Evolutionary conservation across 768 basidiomycete species (phyloP).

Genomic region (Serendipita sp.): DNA sequence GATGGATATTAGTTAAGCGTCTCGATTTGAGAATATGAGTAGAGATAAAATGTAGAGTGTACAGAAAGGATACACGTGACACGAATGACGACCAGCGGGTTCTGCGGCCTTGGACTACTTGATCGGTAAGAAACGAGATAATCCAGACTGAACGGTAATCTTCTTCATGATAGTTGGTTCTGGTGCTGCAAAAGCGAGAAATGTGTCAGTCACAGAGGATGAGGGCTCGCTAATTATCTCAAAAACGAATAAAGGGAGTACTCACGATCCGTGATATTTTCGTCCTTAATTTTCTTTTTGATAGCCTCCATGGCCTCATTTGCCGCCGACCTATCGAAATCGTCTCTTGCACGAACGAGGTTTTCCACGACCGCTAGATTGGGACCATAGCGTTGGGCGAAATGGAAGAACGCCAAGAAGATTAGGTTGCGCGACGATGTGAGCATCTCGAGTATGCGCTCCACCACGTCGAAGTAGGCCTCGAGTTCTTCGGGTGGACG

Average conservation of each 20-base stretch:
- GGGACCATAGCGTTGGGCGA: conserved; percentile 87
- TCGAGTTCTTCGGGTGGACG: conserved; percentile 72
- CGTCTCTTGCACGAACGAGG: conserved; percentile 75
- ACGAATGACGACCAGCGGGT: no score
- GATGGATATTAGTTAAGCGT: no score
- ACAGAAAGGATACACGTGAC: no score
- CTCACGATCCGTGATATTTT: conserved; percentile 68
- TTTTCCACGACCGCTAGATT: conserved; percentile 84
- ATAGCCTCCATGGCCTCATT: conserved; percentile 89
- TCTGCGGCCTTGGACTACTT: neutral
- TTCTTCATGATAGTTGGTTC: conserved; percentile 90
- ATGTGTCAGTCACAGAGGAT: neutral
- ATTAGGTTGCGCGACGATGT: conserved; percentile 79
- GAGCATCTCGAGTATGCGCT: conserved; percentile 64
- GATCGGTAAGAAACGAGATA: conserved; percentile 51
- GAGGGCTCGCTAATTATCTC: neutral
- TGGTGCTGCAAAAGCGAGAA: no score
- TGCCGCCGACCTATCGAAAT: conserved; percentile 76
- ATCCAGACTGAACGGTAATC: conserved; percentile 55
- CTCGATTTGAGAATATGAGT: no score
- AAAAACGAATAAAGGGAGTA: conserved; percentile 13
- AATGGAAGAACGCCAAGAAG: conserved; percentile 86
- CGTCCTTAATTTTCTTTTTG: conserved; percentile 84
- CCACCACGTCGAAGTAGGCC: conserved; percentile 68
- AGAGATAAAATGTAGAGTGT: no score